Evolutionary conservation across 495 filamentous ascomycete genomes (phyloP).

Genomic region (Hypoxylon fragiforme): DNA sequence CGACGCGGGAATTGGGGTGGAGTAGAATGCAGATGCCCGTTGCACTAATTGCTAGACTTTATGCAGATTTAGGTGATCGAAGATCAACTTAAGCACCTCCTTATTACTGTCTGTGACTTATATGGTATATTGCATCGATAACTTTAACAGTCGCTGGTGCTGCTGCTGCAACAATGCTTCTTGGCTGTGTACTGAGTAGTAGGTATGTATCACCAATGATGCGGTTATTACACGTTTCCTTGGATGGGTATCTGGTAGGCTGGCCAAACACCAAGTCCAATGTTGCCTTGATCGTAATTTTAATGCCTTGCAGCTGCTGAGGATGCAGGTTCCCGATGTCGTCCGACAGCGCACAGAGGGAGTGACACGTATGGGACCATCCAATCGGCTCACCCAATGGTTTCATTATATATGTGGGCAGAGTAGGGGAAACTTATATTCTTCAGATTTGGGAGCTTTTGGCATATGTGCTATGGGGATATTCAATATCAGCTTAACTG

Average conservation of each 20-base stretch:
- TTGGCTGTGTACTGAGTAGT: background rate
- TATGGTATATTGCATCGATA: background rate
- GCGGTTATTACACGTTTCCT: background rate
- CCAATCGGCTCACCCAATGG: background rate
- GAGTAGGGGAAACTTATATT: too few relatives aligned
- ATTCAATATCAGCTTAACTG: too few relatives aligned
- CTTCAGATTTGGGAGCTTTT: too few relatives aligned
- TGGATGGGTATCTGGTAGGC: background rate
- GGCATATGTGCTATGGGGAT: too few relatives aligned
- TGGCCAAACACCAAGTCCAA: background rate
- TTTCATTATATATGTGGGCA: background rate
- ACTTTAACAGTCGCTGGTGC: background rate
- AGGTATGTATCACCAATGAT: constrained; percentile 1
- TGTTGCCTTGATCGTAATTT: constrained; percentile 22
- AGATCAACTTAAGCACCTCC: constrained; percentile 4
- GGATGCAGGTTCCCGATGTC: constrained; percentile 28
- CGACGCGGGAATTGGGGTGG: constrained; percentile 8
- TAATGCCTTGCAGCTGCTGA: constrained; percentile 30
- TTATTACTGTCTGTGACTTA: too few relatives aligned
- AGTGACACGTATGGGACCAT: constrained; percentile 7
- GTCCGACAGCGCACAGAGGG: constrained; percentile 21
- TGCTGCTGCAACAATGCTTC: too few relatives aligned
- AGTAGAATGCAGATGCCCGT: constrained; percentile 18
- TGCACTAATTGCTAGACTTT: constrained; percentile 7
- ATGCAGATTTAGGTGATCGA: constrained; percentile 6